Evolutionary conservation across 768 basidiomycete genomes (phyloP).

Genomic region (Agrocybe pediades): DNA sequence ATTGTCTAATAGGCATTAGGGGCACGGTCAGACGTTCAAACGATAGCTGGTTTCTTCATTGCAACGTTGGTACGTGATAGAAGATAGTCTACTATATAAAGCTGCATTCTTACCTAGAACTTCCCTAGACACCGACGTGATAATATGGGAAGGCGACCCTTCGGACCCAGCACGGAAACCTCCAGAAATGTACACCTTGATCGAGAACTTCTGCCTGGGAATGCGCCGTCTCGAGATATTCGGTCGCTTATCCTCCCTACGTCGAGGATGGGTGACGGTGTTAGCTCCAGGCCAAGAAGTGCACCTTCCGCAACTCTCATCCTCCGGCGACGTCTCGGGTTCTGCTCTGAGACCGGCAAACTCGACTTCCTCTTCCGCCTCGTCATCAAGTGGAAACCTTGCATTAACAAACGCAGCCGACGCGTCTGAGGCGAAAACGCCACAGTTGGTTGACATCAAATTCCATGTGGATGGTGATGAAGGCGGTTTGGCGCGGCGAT

Average conservation of each 20-base stretch:
- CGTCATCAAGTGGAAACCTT: neutral
- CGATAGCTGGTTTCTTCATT: constrained; percentile 97
- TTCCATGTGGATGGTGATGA: neutral
- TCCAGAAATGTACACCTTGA: constrained; percentile 92
- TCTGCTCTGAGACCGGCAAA: neutral
- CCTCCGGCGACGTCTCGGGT: constrained; percentile 14
- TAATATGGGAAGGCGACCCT: constrained; percentile 94
- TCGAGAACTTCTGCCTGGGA: constrained; percentile 98
- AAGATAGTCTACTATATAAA: neutral
- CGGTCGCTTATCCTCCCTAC: constrained; percentile 68
- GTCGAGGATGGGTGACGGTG: constrained; percentile 93
- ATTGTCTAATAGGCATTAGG: constrained; percentile 95
- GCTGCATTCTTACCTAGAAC: neutral
- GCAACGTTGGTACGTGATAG: constrained; percentile 83
- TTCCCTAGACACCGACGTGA: constrained; percentile 85
- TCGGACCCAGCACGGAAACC: constrained; percentile 85
- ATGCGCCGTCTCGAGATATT: constrained; percentile 90
- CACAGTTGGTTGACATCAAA: neutral
- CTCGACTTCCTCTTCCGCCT: neutral
- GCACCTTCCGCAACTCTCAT: constrained; percentile 40
- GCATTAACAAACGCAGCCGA: constrained; percentile 6
- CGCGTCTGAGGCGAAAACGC: neutral
- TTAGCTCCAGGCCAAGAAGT: constrained; percentile 65
- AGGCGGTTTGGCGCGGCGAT: neutral
- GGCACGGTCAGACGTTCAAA: constrained; percentile 95